Base-by-base conservation (phyloP, 768 basidiomycete genomes). In the Collybiopsis confluens region DNA sequence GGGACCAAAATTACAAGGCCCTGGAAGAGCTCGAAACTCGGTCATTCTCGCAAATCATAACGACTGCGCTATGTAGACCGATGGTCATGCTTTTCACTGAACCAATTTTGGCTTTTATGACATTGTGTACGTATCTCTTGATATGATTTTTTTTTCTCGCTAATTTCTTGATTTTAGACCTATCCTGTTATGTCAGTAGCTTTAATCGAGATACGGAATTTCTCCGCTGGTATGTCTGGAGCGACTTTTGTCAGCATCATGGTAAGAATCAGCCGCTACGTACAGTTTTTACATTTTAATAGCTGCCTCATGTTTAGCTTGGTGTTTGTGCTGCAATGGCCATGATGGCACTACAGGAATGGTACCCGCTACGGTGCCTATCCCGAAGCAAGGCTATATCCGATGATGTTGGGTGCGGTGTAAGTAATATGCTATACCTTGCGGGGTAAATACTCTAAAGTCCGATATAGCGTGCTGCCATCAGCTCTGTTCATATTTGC, bases 141-240 rank as follows among this genome's bases (percentile, higher is more conserved):
- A 28, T 27, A 37, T 20, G 28, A 8, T 11, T 38, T 27, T n/a
- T 26, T 6, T n/a, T 16, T 45, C 24, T 18, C 30, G 23, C 16
- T 46, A 10, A 24, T 40, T 46, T 20, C 23, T 15, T 23, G 28
- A 7, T 49, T 21, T 4, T 36, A 73, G 73, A 73, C 62, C 68
- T 79, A 1, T 73, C 73, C 1, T 73, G 75, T 73, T 0, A 73
- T 76, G 64, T 75, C 76, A 1, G 71, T 77, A 52, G 68, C 73
- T 3, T 75, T 74, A 56, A 61, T 58, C 7, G 68, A 72, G 37
- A 64, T 75, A 11, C 67, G 75, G 23, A 71, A 72, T 1, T 76
- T 70, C 61, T 68, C 67, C 53, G 58, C 56, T 4, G 75, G 75
- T 24, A 67, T 75, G 40, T 68, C 67, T 41, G 75, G 76, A 9